Conservation (phyloP, 306 rosid species). For the Gastrolobium villosum region DNA sequence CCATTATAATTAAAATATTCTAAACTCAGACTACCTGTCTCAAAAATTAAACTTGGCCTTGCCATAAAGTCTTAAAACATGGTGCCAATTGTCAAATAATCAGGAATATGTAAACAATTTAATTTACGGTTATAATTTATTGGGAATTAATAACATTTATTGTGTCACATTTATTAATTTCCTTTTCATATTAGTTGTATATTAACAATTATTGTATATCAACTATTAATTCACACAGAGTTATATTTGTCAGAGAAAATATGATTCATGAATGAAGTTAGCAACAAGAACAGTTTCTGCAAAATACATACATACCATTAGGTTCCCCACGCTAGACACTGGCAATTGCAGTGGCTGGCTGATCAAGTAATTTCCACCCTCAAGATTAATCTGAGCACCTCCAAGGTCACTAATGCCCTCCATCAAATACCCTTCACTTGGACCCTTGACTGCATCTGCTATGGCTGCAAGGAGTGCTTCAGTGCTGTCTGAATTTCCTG, state of each 20-base stretch:
- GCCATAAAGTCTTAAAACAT: constrained; percentile 26
- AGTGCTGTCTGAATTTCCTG: constrained; percentile 80
- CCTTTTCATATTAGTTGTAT: constrained; percentile 6
- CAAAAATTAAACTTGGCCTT: constrained; percentile 1
- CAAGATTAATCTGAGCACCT: constrained; percentile 74
- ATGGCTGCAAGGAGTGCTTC: constrained; percentile 72
- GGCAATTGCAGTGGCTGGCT: constrained; percentile 70
- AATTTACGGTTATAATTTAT: no score
- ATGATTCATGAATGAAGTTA: constrained; percentile 21
- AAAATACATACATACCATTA: constrained; percentile 79
- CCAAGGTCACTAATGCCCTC: constrained; percentile 77
- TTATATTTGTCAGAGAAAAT: constrained; percentile 21
- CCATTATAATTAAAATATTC: constrained; percentile 38
- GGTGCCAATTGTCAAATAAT: constrained; percentile 44
- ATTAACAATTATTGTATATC: not conserved
- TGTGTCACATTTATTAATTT: no score
- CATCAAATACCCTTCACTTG: constrained; percentile 60
- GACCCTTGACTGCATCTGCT: constrained; percentile 62
- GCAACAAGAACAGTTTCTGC: not conserved
- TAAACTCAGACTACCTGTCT: constrained; percentile 4
- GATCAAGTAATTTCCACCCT: constrained; percentile 83
- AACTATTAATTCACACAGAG: not conserved
- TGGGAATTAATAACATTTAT: no score
- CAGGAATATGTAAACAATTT: constrained; percentile 2
- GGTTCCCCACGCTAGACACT: constrained; percentile 69